Conservation (phyloP, 805 yeast genomes). For the Candida germanica region DNA sequence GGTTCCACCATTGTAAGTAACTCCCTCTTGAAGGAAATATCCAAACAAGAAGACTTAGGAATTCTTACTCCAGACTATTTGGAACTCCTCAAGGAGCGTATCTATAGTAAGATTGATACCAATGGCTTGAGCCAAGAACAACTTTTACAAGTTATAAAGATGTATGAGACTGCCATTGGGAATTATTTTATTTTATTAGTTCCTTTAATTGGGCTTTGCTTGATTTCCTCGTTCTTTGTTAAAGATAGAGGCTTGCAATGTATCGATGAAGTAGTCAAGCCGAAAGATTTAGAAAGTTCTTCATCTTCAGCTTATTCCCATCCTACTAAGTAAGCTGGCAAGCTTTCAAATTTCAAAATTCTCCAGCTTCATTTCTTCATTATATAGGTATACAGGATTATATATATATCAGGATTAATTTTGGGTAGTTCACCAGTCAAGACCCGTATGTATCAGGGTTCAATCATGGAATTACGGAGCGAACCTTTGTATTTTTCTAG, state of each 20-base stretch:
- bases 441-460: no score
- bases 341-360: no score
- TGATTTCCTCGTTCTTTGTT: conserved; percentile 27
- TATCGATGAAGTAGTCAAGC: conserved; percentile 26
- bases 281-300: conserved; percentile 8
- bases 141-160: conserved; percentile 18
- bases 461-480: no score
- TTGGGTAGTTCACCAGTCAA: no score
- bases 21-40: conserved; percentile 24
- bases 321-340: neutral
- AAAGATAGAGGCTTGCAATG: conserved; percentile 36
- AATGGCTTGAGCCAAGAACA: conserved; percentile 17
- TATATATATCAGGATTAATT: no score
- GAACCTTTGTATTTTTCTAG: no score
- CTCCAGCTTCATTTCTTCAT: no score
- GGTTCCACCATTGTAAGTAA: conserved; percentile 38
- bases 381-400: no score
- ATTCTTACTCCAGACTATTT: conserved; percentile 15
- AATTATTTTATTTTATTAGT: conserved; percentile 34
- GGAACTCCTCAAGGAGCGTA: conserved; percentile 21
- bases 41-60: neutral
- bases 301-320: conserved; percentile 3
- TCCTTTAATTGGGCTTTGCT: conserved; percentile 33
- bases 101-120: conserved; percentile 23
- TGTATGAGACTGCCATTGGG: conserved; percentile 32